phyloP scores from a whole-genome alignment of 805 yeast genomes.

The Yarrowia alimentaria region DNA sequence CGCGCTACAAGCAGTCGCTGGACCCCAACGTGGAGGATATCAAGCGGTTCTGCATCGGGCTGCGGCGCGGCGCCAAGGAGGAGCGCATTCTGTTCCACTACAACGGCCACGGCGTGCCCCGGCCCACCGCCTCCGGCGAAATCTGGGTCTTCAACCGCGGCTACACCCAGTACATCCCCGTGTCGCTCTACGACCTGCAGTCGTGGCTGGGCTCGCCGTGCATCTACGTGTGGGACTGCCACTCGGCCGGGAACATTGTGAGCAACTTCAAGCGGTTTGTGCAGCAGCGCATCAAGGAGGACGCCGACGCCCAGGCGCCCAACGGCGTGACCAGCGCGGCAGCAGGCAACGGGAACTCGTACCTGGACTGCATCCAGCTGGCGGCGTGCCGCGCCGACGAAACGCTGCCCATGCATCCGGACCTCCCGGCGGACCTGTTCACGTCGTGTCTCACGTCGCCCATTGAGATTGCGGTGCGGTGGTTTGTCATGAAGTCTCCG shows the following conservation, averaged over 20 bases:
- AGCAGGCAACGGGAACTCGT: slow-evolving; percentile 36
- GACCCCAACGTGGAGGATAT: slow-evolving; percentile 97
- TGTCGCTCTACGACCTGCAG: slow-evolving; percentile 89
- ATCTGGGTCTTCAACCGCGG: slow-evolving; percentile 98
- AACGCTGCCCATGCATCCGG: slow-evolving; percentile 86
- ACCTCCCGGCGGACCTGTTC: slow-evolving; percentile 91
- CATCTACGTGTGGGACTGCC: slow-evolving; percentile 90
- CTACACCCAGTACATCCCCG: slow-evolving; percentile 96
- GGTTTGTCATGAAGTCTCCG: slow-evolving; percentile 75
- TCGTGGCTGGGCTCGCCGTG: slow-evolving; percentile 99
- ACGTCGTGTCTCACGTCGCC: slow-evolving; percentile 96
- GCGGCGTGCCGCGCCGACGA: slow-evolving; percentile 92
- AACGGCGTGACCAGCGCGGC: slow-evolving; percentile 51
- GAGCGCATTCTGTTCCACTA: slow-evolving; percentile 92
- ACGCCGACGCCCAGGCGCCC: slow-evolving; percentile 52
- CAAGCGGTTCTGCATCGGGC: slow-evolving; percentile 82
- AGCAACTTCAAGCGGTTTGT: slow-evolving; percentile 86
- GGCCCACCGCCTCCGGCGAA: slow-evolving; percentile 93
- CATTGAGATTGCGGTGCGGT: slow-evolving; percentile 85
- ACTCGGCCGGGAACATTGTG: slow-evolving; percentile 90
- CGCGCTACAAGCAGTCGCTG: slow-evolving; percentile 83
- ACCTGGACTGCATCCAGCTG: slow-evolving; percentile 83
- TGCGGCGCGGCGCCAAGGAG: slow-evolving; percentile 87
- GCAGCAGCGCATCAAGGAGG: slow-evolving; percentile 84
- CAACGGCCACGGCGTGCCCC: slow-evolving; percentile 98